Evolutionary conservation across 768 basidiomycete genomes (phyloP).

Genomic region (Mycena kentingensis): DNA sequence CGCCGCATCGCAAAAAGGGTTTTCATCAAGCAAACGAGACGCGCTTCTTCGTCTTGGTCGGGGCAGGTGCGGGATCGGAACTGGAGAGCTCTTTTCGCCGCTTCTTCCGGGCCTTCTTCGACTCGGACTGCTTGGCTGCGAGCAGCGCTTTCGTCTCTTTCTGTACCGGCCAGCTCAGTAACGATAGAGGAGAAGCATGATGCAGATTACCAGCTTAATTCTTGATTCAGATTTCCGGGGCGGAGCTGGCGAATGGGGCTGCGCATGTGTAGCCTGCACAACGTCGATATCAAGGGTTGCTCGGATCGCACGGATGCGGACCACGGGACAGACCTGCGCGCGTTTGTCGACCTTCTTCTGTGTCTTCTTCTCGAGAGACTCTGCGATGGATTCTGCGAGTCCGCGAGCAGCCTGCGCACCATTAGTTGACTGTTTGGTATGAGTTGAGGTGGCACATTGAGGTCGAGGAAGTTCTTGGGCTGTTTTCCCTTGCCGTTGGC

Average conservation of each 20-base stretch:
- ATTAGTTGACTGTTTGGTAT: neutral
- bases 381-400: constrained; percentile 51
- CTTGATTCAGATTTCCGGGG: constrained; percentile 32
- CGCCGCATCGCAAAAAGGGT: no score
- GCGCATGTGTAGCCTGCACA: neutral
- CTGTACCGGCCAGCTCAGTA: constrained; percentile 3
- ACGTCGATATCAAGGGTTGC: neutral
- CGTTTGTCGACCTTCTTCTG: constrained; percentile 41
- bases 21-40: constrained; percentile 23
- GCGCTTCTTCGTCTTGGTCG: constrained; percentile 18
- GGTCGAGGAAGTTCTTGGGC: constrained; percentile 39
- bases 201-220: constrained; percentile 45
- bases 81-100: constrained; percentile 10
- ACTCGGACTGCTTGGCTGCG: constrained; percentile 11
- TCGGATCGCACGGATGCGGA: neutral
- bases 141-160: constrained; percentile 18
- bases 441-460: constrained; percentile 30
- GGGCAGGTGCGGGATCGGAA: neutral
- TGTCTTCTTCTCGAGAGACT: constrained; percentile 46
- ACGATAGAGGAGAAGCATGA: no score
- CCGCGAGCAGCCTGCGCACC: constrained; percentile 50
- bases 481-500: constrained; percentile 30
- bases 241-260: constrained; percentile 9
- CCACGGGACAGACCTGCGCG: constrained; percentile 40
- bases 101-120: constrained; percentile 20